Evolutionary conservation across 192 early-diverging fungal species (phyloP).

Genomic region (Podila epigama): DNA sequence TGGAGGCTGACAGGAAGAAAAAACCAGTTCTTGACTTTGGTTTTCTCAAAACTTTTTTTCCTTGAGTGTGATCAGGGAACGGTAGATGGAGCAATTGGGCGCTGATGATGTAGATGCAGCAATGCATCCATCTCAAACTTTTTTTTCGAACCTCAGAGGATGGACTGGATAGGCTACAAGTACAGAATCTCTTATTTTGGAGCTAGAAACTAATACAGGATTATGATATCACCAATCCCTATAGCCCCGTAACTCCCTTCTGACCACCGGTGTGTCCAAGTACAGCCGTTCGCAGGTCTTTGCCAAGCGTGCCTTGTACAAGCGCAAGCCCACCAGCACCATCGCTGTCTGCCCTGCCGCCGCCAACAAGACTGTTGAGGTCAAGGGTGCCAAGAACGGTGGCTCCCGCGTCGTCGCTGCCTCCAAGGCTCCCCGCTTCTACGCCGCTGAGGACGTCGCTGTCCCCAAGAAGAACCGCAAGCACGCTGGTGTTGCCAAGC

Average conservation of each 20-base stretch:
- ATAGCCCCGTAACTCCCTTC: conserved; percentile 79
- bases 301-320: conserved; percentile 90
- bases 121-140: too few species aligned
- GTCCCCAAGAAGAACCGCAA: conserved; percentile 83
- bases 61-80: too few species aligned
- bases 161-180: too few species aligned
- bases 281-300: conserved; percentile 84
- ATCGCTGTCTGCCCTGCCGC: conserved; percentile 57
- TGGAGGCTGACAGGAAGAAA: too few species aligned
- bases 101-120: too few species aligned
- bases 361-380: conserved; percentile 69
- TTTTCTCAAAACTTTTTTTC: too few species aligned
- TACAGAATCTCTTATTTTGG: too few species aligned
- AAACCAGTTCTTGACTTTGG: too few species aligned
- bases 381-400: conserved; percentile 89
- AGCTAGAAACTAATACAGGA: too few species aligned
- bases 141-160: too few species aligned
- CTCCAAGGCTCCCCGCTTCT: conserved; percentile 77
- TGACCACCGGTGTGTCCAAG: conserved; percentile 86
- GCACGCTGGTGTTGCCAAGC: conserved; percentile 69
- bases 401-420: conserved; percentile 71
- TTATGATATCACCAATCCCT: too few species aligned
- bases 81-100: too few species aligned
- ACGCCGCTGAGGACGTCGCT: conserved; percentile 87
- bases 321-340: conserved; percentile 78